These are phyloP conservation scores for Cyberlindnera petersonii DNA, from an alignment of 805 yeast genomes.

Conservation along the genomic window DNA sequence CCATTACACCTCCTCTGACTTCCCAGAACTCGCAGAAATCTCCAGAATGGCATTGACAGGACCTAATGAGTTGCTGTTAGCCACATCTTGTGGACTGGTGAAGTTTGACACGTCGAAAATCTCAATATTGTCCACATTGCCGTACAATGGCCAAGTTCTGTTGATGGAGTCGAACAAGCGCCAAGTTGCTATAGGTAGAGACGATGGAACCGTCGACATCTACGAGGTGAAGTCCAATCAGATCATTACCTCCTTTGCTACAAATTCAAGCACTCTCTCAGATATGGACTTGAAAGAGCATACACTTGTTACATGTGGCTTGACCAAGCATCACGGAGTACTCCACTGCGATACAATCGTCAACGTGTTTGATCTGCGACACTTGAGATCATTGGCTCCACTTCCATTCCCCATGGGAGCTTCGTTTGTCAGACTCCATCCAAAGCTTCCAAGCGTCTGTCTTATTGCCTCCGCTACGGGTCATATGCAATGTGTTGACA, in stretches of 20 bases:
- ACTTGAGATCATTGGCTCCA: slow-evolving; percentile 69
- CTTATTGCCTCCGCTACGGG: slow-evolving; percentile 73
- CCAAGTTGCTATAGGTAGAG: slow-evolving; percentile 53
- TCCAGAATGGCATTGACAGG: slow-evolving; percentile 30
- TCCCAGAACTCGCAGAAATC: slow-evolving; percentile 33
- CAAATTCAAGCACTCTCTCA: slow-evolving; percentile 59
- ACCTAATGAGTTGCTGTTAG: slow-evolving; percentile 43
- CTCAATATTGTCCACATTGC: slow-evolving; percentile 32
- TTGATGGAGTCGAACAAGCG: slow-evolving; percentile 49
- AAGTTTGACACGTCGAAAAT: slow-evolving; percentile 42
- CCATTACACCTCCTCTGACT: slow-evolving; percentile 27
- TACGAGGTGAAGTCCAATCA: slow-evolving; percentile 51
- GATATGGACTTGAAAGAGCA: slow-evolving; percentile 63
- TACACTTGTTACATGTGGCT: slow-evolving; percentile 77
- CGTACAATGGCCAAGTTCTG: slow-evolving; percentile 43
- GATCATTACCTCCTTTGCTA: slow-evolving; percentile 49
- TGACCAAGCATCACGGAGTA: slow-evolving; percentile 57
- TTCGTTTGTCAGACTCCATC: slow-evolving; percentile 76
- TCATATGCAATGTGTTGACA: slow-evolving; percentile 80
- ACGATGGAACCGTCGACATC: slow-evolving; percentile 59
- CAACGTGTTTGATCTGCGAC: slow-evolving; percentile 73
- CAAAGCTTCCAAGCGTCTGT: slow-evolving; percentile 74
- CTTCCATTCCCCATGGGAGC: slow-evolving; percentile 91
- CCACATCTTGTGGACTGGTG: slow-evolving; percentile 38
- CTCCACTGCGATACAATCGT: slow-evolving; percentile 74